phyloP scores from a whole-genome alignment of 75 land plant genomes.

The Picea glauca region DNA sequence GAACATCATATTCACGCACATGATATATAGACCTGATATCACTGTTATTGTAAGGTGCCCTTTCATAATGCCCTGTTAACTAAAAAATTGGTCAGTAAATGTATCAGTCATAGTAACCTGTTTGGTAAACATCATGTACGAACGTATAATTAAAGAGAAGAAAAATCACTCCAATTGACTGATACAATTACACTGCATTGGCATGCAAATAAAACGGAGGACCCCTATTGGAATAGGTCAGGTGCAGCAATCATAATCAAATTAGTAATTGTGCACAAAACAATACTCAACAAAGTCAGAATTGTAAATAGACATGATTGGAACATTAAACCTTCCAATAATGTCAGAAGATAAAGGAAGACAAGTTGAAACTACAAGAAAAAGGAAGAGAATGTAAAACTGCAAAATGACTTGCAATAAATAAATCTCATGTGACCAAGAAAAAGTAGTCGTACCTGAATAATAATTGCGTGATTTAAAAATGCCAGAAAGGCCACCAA shows the following conservation, averaged over 20 bases:
- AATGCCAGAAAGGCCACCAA: slow-evolving; percentile 96
- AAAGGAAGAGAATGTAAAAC: not conserved
- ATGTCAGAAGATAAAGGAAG: not conserved
- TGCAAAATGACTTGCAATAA: not conserved
- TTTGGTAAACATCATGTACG: not conserved
- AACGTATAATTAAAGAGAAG: not conserved
- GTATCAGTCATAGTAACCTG: not conserved
- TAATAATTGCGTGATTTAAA: slow-evolving; percentile 58
- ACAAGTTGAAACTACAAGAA: not conserved
- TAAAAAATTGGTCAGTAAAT: not conserved
- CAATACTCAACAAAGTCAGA: not conserved
- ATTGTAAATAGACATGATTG: not conserved
- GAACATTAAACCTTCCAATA: not conserved
- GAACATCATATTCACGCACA: slow-evolving; percentile 92
- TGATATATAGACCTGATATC: slow-evolving; percentile 85
- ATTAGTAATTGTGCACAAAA: not conserved
- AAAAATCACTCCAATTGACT: not conserved
- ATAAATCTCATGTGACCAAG: not conserved
- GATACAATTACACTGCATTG: not conserved
- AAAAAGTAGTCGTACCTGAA: slow-evolving; percentile 39
- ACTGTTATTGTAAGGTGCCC: slow-evolving; percentile 70
- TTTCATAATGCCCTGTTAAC: slow-evolving; percentile 85
- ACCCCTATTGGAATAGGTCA: not conserved
- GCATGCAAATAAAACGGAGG: not conserved
- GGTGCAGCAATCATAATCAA: not conserved